phyloP scores from a whole-genome alignment of 1,284 basidiomycete species.

The Ceratobasidium sp. region DNA sequence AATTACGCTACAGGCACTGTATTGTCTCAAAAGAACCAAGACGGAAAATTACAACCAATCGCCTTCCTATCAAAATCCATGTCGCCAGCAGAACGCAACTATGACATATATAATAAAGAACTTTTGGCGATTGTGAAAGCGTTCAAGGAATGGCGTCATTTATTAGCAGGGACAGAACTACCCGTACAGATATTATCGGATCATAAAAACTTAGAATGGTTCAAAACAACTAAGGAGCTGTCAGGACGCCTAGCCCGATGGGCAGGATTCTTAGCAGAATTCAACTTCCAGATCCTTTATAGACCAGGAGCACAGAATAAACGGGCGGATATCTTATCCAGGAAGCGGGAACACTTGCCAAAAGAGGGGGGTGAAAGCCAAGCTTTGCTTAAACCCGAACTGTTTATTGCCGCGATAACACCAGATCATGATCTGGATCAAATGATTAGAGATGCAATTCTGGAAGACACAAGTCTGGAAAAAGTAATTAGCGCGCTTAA shows the following conservation, averaged over 20 bases:
- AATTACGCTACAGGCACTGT: constrained; percentile 20
- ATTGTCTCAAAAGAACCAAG: constrained; percentile 5
- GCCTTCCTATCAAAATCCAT: neutral
- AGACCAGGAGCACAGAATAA: no score
- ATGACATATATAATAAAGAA: constrained; percentile 14
- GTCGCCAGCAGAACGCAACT: neutral
- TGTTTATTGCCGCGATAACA: no score
- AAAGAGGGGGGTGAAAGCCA: no score
- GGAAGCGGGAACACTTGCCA: no score
- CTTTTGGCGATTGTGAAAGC: neutral
- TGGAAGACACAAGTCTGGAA: no score
- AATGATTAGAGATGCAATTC: no score
- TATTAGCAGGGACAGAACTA: neutral
- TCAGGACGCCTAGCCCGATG: constrained; percentile 2
- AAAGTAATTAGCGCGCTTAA: no score
- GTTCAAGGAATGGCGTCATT: neutral
- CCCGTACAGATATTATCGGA: neutral
- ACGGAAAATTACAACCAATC: constrained; percentile 25
- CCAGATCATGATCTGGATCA: no score
- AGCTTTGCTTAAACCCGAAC: no score
- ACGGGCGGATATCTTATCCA: no score
- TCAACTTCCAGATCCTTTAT: no score
- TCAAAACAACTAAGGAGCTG: constrained; percentile 41
- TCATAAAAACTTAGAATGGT: no score
- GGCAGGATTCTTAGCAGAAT: neutral